Evolutionary conservation across 1,284 basidiomycete genomes (phyloP), one percentile per base, ranked within the genome.

Genomic region (Sporisorium graminicola): DNA sequence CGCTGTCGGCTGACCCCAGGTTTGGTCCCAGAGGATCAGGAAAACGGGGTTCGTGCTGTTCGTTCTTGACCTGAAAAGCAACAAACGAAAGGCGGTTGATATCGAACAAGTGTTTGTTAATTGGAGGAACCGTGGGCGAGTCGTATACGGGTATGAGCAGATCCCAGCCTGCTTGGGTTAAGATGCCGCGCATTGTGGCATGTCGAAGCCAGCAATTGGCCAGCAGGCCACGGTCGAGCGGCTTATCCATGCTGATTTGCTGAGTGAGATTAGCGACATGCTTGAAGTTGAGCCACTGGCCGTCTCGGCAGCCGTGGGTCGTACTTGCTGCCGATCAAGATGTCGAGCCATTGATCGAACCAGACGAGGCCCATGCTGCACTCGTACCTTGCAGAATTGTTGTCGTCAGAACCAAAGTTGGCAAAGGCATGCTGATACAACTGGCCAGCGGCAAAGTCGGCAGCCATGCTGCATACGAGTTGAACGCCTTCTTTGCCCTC

Each of bases 241-340:
- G 12, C 0, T 24, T 35, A n/a, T 29, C 40, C 20, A 33, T 46
- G 22, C 14, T 13, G 7, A 35, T 13, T 14, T 35, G 10, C 35
- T 35, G 5, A 13, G 5, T 3, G 10, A 35, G 35, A 6, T 13
- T 3, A 3, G 12, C 35, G 7, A 13, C 12, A 35, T 46, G 54
- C 35, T 56, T 44, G n/a, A 56, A 56, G 52, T 54, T 54, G 52
- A 54, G 35, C 35, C 37, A 54, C 3, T 6, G 7, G 35, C 35
- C 8, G 7, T 14, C 14, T 3, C 35, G 14, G 7, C 35, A 14
- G 13, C 14, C 35, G 35, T 14, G 35, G 3, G 12, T 35, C 35
- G 35, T 13, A 2, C 40, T 42, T 8, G 40, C 40, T n/a, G 12
- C 40, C 40, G 18, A 42, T 42, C 40, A 42, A n/a, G 5, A 5